Evolutionary conservation across 1,284 basidiomycete species (phyloP), one percentile per base, ranked within the genome.

Genomic region (Stygiomarasmius scandens): DNA sequence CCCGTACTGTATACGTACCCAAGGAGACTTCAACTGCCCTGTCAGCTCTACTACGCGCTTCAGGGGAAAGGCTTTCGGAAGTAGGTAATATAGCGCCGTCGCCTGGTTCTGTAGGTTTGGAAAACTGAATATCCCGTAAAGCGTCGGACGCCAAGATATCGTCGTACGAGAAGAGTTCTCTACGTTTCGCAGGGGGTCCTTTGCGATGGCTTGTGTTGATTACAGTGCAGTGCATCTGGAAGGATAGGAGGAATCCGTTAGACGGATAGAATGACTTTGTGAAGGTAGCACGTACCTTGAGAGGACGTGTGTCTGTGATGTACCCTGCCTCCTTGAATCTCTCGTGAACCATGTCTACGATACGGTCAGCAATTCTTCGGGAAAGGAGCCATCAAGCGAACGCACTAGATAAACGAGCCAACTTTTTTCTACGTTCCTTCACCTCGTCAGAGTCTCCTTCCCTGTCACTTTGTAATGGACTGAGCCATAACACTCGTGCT

Each of bases 161-260:
- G 10, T 62, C 62, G 63, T 80, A 84, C 2, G 81, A 82, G 58
- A 85, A 85, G 2, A 79, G 76, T 27, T 68, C 59, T 6, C 76
- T 69, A 1, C 67, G 68, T 16, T 66, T 54, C 8, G 47, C 44
- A 11, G 46, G 68, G 4, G 80, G 78, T 61, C 11, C n/a, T 19
- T 74, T 79, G 54, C 86, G 81, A 65, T 87, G 73, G 29, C 72
- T 75, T 0, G 87, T 84, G 63, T 88, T 89, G 58, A 88, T 65
- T 22, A 90, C 66, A 0, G 88, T 89, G 69, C 87, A 89, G 61
- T 90, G 89, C 14, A 90, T 71, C 87, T 88, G 8, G 51, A 25
- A 49, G 52, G 49, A 49, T 41, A 9, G 23, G n/a, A n/a, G n/a
- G n/a, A n/a, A n/a, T n/a, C n/a, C n/a, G n/a, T n/a, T n/a, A n/a